Percentiles rank a stretch among this genome's conserved stretches.
Conservation (phyloP, 2,329 filamentous ascomycete species). For the Emmonsiellopsis sp. region DNA sequence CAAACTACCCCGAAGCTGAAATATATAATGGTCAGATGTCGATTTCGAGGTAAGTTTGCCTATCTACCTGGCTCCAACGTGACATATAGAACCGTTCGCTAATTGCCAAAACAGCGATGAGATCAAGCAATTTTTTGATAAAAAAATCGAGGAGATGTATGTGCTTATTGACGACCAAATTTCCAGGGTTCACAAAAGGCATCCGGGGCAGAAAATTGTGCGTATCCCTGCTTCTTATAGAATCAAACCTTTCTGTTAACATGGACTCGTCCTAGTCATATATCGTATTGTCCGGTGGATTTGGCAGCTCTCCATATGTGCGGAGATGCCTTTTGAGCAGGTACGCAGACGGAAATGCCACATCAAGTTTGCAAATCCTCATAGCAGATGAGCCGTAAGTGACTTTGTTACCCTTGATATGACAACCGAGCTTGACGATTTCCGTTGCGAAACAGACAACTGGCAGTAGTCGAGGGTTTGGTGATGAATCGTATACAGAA, state of each 20-base stretch:
- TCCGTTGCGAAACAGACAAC: conserved; percentile 1
- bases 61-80: neutral
- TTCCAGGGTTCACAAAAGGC: conserved; percentile 6
- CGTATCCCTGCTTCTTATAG: conserved; percentile 3
- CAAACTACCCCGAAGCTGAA: conserved; percentile 3
- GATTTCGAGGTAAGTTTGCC: conserved; percentile 3
- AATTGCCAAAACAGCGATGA: conserved; percentile 3
- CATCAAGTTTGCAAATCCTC: conserved; percentile 18
- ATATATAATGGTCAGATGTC: conserved; percentile 6
- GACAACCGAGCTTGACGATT: neutral
- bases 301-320: conserved; percentile 35
- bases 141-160: conserved; percentile 5
- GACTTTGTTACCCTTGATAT: neutral
- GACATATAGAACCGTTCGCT: neutral
- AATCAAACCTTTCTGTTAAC: neutral
- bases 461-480: conserved; percentile 6
- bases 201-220: conserved; percentile 20
- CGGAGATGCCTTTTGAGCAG: conserved; percentile 22
- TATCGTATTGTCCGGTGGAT: conserved; percentile 34
- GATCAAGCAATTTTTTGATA: conserved; percentile 4
- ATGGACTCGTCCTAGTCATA: conserved; percentile 16
- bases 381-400: conserved; percentile 24
- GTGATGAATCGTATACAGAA: conserved; percentile 7
- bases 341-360: conserved; percentile 1
- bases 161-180: conserved; percentile 4